phyloP scores from a whole-genome alignment of 2,329 filamentous ascomycete genomes.

The Fusarium sp. region DNA sequence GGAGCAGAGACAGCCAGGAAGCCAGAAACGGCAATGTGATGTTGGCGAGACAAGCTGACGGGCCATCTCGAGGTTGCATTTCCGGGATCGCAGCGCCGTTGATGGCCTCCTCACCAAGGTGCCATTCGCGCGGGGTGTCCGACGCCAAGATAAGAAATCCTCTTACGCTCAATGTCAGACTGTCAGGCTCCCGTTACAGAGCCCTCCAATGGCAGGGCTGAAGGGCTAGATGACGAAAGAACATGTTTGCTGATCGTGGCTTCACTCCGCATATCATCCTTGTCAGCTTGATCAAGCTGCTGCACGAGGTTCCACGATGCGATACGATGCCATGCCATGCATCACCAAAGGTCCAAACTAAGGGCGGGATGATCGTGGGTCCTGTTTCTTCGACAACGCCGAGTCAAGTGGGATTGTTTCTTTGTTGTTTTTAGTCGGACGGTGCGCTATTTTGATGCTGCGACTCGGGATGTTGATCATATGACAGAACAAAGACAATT shows the following conservation, averaged over 20 bases:
- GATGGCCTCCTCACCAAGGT: constrained; percentile 9
- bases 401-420: constrained; percentile 11
- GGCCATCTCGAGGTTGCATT: constrained; percentile 1
- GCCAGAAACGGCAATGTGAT: constrained; percentile 6
- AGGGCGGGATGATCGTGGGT: constrained; percentile 15
- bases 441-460: neutral
- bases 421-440: constrained; percentile 7
- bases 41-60: neutral
- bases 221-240: constrained; percentile 26
- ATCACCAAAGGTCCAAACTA: constrained; percentile 22
- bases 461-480: constrained; percentile 13
- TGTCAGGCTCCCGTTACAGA: constrained; percentile 5
- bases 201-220: constrained; percentile 26
- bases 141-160: constrained; percentile 30
- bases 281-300: constrained; percentile 7
- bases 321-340: neutral
- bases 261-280: constrained; percentile 29
- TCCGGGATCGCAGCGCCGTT: neutral
- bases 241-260: constrained; percentile 30
- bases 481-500: constrained; percentile 21
- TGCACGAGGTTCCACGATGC: constrained; percentile 6
- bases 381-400: constrained; percentile 20
- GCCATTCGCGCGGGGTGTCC: constrained; percentile 31
- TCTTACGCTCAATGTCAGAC: constrained; percentile 27
- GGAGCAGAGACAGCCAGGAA: constrained; percentile 20